Evolutionary conservation across 257 asterid species (phyloP), one percentile per base, ranked within the genome.

Genomic region (Eustoma russellianum): DNA sequence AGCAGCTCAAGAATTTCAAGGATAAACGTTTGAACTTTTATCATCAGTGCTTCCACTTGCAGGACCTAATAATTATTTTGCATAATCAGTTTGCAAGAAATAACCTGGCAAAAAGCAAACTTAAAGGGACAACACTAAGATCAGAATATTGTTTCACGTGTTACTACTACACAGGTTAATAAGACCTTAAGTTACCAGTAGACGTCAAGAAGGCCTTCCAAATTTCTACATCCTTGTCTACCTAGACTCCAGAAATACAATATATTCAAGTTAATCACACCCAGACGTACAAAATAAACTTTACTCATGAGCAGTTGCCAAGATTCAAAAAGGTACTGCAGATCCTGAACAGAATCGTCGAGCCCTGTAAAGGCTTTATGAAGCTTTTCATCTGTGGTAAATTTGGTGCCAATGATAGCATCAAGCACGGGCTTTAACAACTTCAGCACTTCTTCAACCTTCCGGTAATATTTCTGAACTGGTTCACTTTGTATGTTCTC

Each of bases 291-390:
- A 74, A 82, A 84, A 78, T 79, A 82, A 56, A 82, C 63, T 82
- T 84, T 88, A 73, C 94, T 88, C 94, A 77, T 84, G 67, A 88
- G 63, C 49, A 84, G 80, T 50, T 78, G 81, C 86, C 87, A 79
- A 66, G 57, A 76, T 52, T 74, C 85, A 60, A 79, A 81, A 46
- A 76, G 74, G 57, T 82, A 84, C 64, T 72, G 77, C 67, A 82
- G 65, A 46, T 81, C 93, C 62, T 78, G 85, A 63, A 81, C 79
- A 57, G 71, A 75, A 46, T 72, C 88, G 64, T 65, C 66, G 49
- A 82, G 79, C 58, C 76, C 82, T 24, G 69, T 52, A 54, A 77
- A 72, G 33, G 78, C 74, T 55, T 74, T 78, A 60, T 69, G 90
- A 68, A 79, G 75, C 72, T 57, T 74, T 70, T 88, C 93, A 66